These are phyloP conservation scores for Trichoderma arundinaceum DNA, from an alignment of 2,329 filamentous ascomycete species.

Conservation along the genomic window DNA sequence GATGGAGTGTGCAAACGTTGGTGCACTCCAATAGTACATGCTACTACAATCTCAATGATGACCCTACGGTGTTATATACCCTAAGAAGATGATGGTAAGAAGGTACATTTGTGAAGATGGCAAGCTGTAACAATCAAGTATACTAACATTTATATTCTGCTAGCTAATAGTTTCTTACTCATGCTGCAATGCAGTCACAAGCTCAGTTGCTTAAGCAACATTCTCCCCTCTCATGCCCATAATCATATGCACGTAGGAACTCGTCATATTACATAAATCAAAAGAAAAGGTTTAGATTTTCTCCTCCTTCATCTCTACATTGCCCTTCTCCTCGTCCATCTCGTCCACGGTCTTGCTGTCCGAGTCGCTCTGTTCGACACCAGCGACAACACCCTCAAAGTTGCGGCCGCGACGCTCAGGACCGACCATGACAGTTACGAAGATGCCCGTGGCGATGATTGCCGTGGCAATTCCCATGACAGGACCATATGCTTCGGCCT, in stretches of 20 bases:
- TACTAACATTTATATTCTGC: neutral
- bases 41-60: too few species aligned
- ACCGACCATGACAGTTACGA: constrained; percentile 69
- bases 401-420: constrained; percentile 74
- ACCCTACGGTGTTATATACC: too few species aligned
- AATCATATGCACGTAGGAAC: neutral
- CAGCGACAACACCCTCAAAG: constrained; percentile 65
- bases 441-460: constrained; percentile 75
- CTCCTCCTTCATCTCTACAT: neutral
- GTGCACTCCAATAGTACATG: neutral
- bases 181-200: neutral
- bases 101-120: neutral
- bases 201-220: neutral
- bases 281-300: neutral
- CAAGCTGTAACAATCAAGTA: neutral
- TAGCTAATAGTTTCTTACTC: neutral
- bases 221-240: neutral
- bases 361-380: constrained; percentile 39
- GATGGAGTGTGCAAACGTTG: neutral
- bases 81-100: too few species aligned
- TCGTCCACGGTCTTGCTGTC: constrained; percentile 38
- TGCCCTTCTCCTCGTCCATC: constrained; percentile 42
- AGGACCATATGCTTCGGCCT: constrained; percentile 73
- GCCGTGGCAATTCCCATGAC: constrained; percentile 78
- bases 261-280: neutral